Conservation (phyloP, 176 grass and related monocot genomes). For the Elymus sibiricus region DNA sequence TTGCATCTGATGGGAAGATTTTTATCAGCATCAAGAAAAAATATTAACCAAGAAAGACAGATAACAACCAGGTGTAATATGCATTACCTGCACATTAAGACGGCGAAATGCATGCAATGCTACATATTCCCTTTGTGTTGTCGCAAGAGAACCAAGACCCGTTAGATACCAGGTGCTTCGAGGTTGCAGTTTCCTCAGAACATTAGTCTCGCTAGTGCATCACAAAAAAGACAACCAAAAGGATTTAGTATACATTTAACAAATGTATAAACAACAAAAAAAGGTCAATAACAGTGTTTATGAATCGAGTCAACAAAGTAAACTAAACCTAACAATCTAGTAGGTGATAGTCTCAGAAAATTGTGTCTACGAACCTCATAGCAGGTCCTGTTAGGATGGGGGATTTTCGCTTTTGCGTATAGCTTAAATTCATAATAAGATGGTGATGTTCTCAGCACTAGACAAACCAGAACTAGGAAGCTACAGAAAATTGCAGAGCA, state of each 20-base stretch:
- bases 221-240: constrained; percentile 9
- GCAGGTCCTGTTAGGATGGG: neutral
- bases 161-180: constrained; percentile 79
- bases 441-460: neutral
- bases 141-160: constrained; percentile 92
- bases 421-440: constrained; percentile 1
- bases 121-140: constrained; percentile 97
- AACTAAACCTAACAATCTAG: neutral
- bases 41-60: constrained; percentile 15
- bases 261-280: neutral
- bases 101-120: constrained; percentile 92
- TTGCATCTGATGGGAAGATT: constrained; percentile 79
- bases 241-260: neutral
- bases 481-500: neutral
- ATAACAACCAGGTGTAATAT: constrained; percentile 1
- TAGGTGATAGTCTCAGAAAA: constrained; percentile 5
- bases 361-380: neutral
- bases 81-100: constrained; percentile 72
- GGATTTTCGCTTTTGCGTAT: neutral
- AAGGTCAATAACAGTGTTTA: neutral
- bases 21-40: constrained; percentile 8
- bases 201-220: constrained; percentile 45
- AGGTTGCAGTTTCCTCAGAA: constrained; percentile 80
- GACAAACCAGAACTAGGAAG: constrained; percentile 6
- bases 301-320: constrained; percentile 5